Conservation (phyloP, 805 yeast species). For the Starmerella asiatica region DNA sequence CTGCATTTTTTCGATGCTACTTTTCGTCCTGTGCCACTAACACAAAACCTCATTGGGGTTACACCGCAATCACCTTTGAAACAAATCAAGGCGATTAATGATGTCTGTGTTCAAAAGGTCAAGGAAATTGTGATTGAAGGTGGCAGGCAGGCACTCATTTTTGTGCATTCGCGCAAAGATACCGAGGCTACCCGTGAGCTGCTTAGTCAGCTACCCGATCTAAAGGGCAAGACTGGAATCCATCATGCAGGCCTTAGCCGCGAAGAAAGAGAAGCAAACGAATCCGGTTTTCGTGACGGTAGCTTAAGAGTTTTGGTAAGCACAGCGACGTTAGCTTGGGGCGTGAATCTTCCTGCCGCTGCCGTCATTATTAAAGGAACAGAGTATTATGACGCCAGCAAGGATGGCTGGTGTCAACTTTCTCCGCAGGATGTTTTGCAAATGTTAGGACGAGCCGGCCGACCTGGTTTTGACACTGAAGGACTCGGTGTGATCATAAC, state of each 20-base stretch:
- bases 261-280: constrained; percentile 73
- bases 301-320: constrained; percentile 79
- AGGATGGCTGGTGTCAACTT: constrained; percentile 78
- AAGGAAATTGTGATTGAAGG: constrained; percentile 38
- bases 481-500: constrained; percentile 95
- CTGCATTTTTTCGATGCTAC: constrained; percentile 76
- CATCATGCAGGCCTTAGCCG: constrained; percentile 97
- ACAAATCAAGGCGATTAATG: constrained; percentile 70
- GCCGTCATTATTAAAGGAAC: constrained; percentile 94
- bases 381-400: constrained; percentile 81
- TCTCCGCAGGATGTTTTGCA: constrained; percentile 91
- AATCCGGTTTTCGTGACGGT: constrained; percentile 70
- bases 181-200: constrained; percentile 75
- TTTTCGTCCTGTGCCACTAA: constrained; percentile 84
- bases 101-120: constrained; percentile 74
- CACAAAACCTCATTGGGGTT: constrained; percentile 77
- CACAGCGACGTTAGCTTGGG: constrained; percentile 99
- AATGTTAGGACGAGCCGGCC: constrained; percentile 97
- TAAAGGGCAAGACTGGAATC: constrained; percentile 57
- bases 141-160: constrained; percentile 69
- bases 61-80: constrained; percentile 72
- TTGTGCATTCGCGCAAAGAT: constrained; percentile 89
- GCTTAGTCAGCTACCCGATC: constrained; percentile 31
- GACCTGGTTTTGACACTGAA: constrained; percentile 82
- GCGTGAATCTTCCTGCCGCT: constrained; percentile 96